phyloP scores from a whole-genome alignment of 441 rosid genomes.

The Erysimum pusillum region DNA sequence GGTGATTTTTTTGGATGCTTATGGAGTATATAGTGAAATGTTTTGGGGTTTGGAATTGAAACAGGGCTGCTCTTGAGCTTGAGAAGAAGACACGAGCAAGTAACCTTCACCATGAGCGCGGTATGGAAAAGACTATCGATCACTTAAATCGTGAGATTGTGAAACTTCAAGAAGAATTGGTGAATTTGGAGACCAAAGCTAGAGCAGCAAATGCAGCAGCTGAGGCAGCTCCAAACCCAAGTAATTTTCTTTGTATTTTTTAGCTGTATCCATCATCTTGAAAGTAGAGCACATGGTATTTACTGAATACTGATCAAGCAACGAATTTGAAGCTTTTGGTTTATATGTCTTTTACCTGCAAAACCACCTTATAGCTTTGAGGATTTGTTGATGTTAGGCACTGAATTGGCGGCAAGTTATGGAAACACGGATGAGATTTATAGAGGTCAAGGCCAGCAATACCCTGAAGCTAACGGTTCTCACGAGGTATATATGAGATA shows the following conservation, averaged over 20 bases:
- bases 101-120: conserved; percentile 69
- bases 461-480: conserved; percentile 51
- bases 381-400: conserved; percentile 45
- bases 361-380: conserved; percentile 20
- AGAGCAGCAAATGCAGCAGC: conserved; percentile 52
- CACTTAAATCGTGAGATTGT: conserved; percentile 61
- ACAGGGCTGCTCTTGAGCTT: conserved; percentile 74
- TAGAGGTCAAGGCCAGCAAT: conserved; percentile 47
- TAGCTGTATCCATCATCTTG: neutral
- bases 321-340: neutral
- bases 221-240: conserved; percentile 53
- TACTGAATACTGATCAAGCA: conserved; percentile 1
- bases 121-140: conserved; percentile 70
- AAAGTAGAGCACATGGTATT: neutral
- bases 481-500: conserved; percentile 56
- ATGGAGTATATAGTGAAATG: conserved; percentile 19
- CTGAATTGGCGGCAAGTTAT: conserved; percentile 57
- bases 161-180: conserved; percentile 61
- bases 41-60: conserved; percentile 9
- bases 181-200: conserved; percentile 58
- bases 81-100: conserved; percentile 78
- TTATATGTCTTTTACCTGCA: neutral
- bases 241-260: conserved; percentile 38
- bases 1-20: conserved; percentile 10
- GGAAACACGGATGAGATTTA: conserved; percentile 51